Evolutionary conservation across 169 alveolate genomes (phyloP).

Genomic region (Toxoplasma gondii): DNA sequence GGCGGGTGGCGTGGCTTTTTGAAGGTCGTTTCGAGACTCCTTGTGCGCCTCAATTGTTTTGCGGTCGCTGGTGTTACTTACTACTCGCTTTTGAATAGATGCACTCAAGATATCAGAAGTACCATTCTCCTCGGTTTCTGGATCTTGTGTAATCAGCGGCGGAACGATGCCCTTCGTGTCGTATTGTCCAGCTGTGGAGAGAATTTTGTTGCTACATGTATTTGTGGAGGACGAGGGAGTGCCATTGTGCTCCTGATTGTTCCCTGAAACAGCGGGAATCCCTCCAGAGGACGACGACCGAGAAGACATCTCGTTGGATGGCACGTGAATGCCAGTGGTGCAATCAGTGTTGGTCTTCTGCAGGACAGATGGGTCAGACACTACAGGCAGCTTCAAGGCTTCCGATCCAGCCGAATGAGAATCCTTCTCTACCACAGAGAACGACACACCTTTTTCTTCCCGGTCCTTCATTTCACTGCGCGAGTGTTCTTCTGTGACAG

Average conservation of each 20-base stretch:
- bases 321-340: neutral
- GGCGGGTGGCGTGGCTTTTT: neutral
- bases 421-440: neutral
- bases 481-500: neutral
- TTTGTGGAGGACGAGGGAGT: neutral
- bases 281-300: neutral
- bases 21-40: neutral
- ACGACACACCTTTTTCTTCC: neutral
- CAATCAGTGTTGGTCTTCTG: neutral
- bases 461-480: neutral
- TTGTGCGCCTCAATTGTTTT: too few relatives aligned
- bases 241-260: neutral
- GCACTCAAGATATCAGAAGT: neutral
- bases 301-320: neutral
- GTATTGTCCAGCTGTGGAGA: neutral
- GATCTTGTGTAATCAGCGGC: neutral
- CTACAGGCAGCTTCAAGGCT: too few relatives aligned
- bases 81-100: neutral
- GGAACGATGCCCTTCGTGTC: neutral
- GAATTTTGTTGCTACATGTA: neutral
- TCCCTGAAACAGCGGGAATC: neutral
- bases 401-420: too few relatives aligned
- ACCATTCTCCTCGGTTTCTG: neutral
- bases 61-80: neutral
- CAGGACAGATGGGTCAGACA: neutral